Evolutionary conservation across 176 grass and related monocot species (phyloP), one percentile per base, ranked within the genome.

Genomic region (Oryza longistaminata): DNA sequence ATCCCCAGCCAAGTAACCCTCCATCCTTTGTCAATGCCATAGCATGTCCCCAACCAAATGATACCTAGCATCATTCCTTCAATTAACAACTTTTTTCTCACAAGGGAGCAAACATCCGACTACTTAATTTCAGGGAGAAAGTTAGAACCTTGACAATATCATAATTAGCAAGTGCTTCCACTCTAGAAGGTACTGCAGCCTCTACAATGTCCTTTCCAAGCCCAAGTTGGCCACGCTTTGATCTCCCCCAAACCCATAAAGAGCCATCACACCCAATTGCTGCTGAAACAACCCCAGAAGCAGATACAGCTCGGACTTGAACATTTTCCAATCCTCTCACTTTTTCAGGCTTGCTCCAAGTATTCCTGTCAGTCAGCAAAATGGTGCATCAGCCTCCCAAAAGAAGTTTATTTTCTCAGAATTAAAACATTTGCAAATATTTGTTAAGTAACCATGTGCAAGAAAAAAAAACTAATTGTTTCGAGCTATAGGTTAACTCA

Each of bases 151-250:
- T 98, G 44, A 85, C 60, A 75, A 98, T 21, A 43, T 92, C 81
- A 78, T 92, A 87, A 69, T 61, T 80, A 64, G 86, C 67, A 75
- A 98, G 91, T 31, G 91, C 82, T 53, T 92, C 71, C 68, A 95
- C 82, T 87, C 81, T 90, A 81, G 89, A 87, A 80, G 92, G 91
- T 39, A 74, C 58, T 42, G 26, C 42, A 43, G 89, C 81, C 74
- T 93, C 87, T 25, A 86, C 74, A 67, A 93, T 80, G 52, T 82
- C 90, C 82, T 68, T 85, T 1, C 95, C 92, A 71, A 97, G 92
- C 21, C 95, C 95, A 80, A 97, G 95, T 81, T 97, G 95, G 44
- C 95, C 95, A 12, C 91, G 89, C 52, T 95, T 98, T 72, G 96
- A 98, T 67, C 86, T 89, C 70, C 96, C 93, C 93, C 96, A 98